These are phyloP conservation scores for Solanum tarijense DNA, from an alignment of 257 asterid species.

Conservation along the genomic window DNA sequence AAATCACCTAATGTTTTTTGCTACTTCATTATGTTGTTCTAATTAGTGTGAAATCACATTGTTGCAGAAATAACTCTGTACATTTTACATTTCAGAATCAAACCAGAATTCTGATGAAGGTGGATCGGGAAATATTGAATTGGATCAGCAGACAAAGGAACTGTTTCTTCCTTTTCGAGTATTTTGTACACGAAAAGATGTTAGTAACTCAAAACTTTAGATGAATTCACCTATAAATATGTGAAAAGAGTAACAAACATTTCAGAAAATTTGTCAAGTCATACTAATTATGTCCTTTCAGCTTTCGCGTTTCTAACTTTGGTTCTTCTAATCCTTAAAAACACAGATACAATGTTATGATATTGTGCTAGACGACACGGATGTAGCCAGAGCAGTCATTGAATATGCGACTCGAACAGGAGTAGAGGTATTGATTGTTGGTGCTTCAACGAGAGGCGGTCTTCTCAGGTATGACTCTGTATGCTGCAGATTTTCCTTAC, in stretches of 20 bases:
- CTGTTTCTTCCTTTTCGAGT: constrained; percentile 74
- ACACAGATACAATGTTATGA: constrained; percentile 57
- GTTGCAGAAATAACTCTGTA: not conserved
- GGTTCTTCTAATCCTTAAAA: not conserved
- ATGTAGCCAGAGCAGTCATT: constrained; percentile 47
- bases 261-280: not conserved
- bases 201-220: constrained; percentile 7
- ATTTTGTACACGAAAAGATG: constrained; percentile 68
- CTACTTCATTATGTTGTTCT: not conserved
- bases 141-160: constrained; percentile 42
- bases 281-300: not conserved
- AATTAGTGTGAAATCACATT: not conserved
- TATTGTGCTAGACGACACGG: constrained; percentile 61
- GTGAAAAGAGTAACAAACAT: not conserved
- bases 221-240: not conserved
- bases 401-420: constrained; percentile 62
- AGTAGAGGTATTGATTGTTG: constrained; percentile 64
- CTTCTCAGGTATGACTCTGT: constrained; percentile 49
- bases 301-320: not conserved
- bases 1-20: not conserved
- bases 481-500: not conserved
- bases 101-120: constrained; percentile 26
- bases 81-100: constrained; percentile 29
- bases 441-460: constrained; percentile 58
- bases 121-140: constrained; percentile 6